Conservation (phyloP, 306 rosid genomes). For the Castanospermum australe region DNA sequence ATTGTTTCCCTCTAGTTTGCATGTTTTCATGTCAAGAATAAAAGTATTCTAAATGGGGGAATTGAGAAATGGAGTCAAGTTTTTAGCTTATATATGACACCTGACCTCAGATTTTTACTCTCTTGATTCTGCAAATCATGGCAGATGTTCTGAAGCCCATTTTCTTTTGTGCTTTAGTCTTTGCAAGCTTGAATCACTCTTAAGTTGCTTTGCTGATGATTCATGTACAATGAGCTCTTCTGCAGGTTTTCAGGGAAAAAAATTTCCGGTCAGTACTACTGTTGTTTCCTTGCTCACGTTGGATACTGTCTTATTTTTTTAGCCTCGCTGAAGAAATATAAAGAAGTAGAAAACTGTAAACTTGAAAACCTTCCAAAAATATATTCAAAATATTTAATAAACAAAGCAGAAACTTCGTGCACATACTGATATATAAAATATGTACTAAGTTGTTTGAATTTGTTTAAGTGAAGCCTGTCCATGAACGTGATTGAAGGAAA, state of each 20-base stretch:
- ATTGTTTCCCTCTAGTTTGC: not conserved
- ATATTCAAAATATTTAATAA: too few relatives aligned
- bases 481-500: too few relatives aligned
- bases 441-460: too few relatives aligned
- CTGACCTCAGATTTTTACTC: not conserved
- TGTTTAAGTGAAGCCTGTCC: too few relatives aligned
- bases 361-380: too few relatives aligned
- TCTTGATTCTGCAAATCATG: not conserved
- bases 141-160: not conserved
- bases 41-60: not conserved
- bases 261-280: too few relatives aligned
- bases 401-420: too few relatives aligned
- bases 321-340: too few relatives aligned
- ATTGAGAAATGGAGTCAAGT: not conserved
- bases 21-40: not conserved
- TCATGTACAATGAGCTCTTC: not conserved
- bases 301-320: too few relatives aligned
- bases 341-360: too few relatives aligned
- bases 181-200: not conserved
- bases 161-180: not conserved
- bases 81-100: not conserved
- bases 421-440: too few relatives aligned
- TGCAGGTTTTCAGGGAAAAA: not conserved
- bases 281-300: too few relatives aligned
- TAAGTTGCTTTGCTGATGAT: not conserved